phyloP scores from a whole-genome alignment of 1,139 yeast genomes.

The Scheffersomyces titani region DNA sequence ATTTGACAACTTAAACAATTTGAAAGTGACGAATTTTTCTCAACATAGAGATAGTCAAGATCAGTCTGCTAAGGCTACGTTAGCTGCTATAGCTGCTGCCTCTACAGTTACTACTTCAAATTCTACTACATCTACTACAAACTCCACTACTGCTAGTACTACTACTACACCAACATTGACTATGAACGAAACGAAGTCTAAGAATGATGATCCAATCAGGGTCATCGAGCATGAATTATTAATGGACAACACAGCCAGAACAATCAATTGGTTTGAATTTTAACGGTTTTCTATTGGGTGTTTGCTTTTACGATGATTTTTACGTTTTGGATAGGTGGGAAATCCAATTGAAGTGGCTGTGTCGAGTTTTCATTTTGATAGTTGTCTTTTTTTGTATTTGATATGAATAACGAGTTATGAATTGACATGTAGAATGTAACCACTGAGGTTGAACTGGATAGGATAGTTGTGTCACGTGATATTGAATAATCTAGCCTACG shows the following conservation, averaged over 20 bases:
- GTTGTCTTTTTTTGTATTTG: not conserved
- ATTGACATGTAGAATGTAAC: not conserved
- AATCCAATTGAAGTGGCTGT: not conserved
- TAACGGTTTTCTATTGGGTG: not conserved
- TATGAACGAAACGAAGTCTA: not conserved
- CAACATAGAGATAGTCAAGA: not conserved
- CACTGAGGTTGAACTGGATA: not conserved
- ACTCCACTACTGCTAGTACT: not conserved
- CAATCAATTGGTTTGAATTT: constrained; percentile 14
- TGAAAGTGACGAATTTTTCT: not conserved
- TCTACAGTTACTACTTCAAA: not conserved
- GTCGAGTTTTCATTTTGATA: not conserved
- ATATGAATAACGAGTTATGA: not conserved
- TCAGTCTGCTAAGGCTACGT: not conserved
- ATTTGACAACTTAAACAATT: not conserved
- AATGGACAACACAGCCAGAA: constrained; percentile 7
- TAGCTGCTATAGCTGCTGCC: not conserved
- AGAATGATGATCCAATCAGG: constrained; percentile 3
- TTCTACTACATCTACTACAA: not conserved
- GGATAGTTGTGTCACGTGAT: too few species aligned
- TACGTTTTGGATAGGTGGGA: not conserved
- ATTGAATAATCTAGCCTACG: not conserved
- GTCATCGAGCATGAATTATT: constrained; percentile 7
- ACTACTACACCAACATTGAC: not conserved
- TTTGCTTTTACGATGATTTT: constrained; percentile 5